phyloP scores from a whole-genome alignment of 257 asterid genomes.

The Eustoma russellianum region DNA sequence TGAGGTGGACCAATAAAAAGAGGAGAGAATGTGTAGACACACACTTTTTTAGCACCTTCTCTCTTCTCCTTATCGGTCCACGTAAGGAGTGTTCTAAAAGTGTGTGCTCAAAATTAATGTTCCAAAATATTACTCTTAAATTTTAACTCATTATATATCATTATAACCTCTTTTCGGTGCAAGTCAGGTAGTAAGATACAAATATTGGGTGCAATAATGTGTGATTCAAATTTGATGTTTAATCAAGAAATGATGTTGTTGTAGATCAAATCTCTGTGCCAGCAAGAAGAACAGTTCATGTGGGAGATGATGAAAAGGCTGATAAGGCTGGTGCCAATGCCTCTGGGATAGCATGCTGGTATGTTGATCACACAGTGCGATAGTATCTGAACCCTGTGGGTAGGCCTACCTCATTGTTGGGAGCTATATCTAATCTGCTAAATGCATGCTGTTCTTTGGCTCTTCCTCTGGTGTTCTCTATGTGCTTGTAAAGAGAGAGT shows the following conservation, averaged over 20 bases:
- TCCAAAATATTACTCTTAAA: too few species aligned
- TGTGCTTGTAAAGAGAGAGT: too few species aligned
- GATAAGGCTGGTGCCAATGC: conserved; percentile 86
- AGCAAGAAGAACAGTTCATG: conserved; percentile 64
- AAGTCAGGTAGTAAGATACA: background rate
- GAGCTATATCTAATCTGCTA: too few species aligned
- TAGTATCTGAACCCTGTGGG: background rate
- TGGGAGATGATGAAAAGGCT: conserved; percentile 75
- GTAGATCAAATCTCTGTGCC: conserved; percentile 60
- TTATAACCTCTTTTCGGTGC: background rate
- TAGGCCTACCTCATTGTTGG: too few species aligned
- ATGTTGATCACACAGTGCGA: background rate
- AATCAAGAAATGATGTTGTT: conserved; percentile 4
- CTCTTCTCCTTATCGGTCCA: too few species aligned
- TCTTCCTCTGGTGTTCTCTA: background rate
- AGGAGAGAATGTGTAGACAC: too few species aligned
- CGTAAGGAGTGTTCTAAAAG: too few species aligned
- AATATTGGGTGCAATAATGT: background rate
- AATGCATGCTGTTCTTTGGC: too few species aligned
- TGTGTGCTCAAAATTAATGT: too few species aligned
- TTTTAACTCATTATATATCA: too few species aligned
- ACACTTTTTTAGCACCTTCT: too few species aligned
- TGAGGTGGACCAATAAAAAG: too few species aligned
- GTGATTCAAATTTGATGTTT: background rate
- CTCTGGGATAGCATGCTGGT: conserved; percentile 80